Evolutionary conservation across 176 grass and related monocot genomes (phyloP).

Genomic region (Neostapfia colusana): DNA sequence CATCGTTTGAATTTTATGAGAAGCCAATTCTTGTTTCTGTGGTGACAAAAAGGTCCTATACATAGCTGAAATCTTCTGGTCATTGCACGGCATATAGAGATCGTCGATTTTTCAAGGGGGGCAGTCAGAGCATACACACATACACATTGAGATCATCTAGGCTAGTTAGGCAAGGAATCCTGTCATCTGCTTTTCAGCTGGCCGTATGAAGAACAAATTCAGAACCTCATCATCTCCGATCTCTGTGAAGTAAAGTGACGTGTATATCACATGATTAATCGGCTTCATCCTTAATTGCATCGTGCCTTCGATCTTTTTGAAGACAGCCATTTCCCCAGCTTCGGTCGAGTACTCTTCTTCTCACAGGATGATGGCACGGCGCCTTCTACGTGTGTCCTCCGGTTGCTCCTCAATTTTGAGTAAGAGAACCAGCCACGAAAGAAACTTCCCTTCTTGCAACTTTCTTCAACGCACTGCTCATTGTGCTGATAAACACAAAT

Average conservation of each 20-base stretch:
- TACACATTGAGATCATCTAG: constrained; percentile 24
- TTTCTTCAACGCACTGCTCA: constrained; percentile 30
- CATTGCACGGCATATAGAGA: constrained; percentile 13
- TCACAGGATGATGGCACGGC: constrained; percentile 1
- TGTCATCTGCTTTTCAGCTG: constrained; percentile 25
- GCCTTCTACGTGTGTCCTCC: constrained; percentile 39
- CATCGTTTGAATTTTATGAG: not conserved
- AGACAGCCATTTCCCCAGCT: constrained; percentile 45
- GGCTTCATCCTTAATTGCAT: not conserved
- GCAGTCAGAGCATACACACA: constrained; percentile 1
- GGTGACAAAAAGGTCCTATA: not conserved
- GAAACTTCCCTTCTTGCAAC: constrained; percentile 32
- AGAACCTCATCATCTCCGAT: not conserved
- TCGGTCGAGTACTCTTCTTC: constrained; percentile 31
- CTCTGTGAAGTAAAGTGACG: not conserved
- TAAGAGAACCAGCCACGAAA: constrained; percentile 61
- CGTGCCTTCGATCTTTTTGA: constrained; percentile 33
- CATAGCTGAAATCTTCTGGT: constrained; percentile 12
- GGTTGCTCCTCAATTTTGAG: constrained; percentile 49
- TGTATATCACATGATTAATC: not conserved
- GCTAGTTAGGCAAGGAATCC: constrained; percentile 15
- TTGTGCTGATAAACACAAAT: constrained; percentile 5
- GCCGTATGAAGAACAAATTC: not conserved
- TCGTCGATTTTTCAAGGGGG: not conserved
- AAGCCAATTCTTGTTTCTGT: not conserved